These are phyloP conservation scores for Caloboletus inedulis DNA, from an alignment of 1,284 basidiomycete species.

Conservation along the genomic window DNA sequence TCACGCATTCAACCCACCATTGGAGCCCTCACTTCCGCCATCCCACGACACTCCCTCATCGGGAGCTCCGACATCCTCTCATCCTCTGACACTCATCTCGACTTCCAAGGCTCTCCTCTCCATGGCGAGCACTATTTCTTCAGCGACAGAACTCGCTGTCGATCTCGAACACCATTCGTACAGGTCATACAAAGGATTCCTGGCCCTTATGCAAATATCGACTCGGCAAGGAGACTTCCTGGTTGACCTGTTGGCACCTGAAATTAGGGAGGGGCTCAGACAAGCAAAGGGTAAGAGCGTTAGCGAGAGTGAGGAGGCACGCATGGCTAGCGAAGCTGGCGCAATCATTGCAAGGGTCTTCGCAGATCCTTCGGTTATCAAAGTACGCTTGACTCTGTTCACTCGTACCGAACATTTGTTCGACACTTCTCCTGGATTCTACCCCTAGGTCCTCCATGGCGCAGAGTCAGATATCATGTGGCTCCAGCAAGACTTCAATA, in stretches of 20 bases:
- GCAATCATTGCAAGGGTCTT: conserved; percentile 58
- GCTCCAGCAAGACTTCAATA: conserved; percentile 93
- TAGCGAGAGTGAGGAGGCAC: conserved; percentile 14
- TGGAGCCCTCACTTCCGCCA: conserved; percentile 44
- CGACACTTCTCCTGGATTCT: not conserved
- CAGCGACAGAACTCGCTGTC: conserved; percentile 81
- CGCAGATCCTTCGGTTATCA: conserved; percentile 80
- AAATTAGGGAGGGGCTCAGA: conserved; percentile 75
- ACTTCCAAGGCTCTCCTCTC: conserved; percentile 52
- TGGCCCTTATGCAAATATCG: conserved; percentile 93
- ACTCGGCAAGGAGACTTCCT: conserved; percentile 85
- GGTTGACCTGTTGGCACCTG: conserved; percentile 69
- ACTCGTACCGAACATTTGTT: not conserved
- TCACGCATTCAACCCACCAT: conserved; percentile 56
- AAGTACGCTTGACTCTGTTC: conserved; percentile 48
- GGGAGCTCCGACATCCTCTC: not conserved
- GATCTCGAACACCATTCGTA: conserved; percentile 94
- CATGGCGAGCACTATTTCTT: conserved; percentile 68
- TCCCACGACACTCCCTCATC: conserved; percentile 42
- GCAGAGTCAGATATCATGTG: conserved; percentile 93
- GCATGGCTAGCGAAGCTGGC: conserved; percentile 45
- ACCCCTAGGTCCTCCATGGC: conserved; percentile 80
- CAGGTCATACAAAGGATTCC: conserved; percentile 81
- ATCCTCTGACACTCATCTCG: conserved; percentile 72
- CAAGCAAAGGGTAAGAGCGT: conserved; percentile 24